These are phyloP conservation scores for Friedmanniomyces simplex DNA, from an alignment of 495 filamentous ascomycete genomes.

Conservation along the genomic window DNA sequence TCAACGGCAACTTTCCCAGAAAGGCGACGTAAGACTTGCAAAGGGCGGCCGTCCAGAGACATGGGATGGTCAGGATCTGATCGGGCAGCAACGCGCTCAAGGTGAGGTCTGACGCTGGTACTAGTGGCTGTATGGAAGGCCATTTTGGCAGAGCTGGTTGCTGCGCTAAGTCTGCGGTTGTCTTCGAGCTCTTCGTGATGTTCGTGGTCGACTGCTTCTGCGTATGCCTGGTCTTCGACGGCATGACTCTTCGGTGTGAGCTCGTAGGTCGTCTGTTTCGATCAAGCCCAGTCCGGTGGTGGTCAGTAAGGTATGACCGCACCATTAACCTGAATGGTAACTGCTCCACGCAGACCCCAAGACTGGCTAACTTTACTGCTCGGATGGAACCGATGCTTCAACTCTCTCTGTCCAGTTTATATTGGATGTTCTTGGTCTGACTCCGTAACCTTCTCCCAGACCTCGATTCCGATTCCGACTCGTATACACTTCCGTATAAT, in stretches of 20 bases:
- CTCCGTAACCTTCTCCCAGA: too few species aligned
- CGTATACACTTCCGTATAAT: too few species aligned
- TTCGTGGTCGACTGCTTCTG: background rate
- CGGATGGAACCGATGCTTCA: too few species aligned
- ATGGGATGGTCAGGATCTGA: slow-evolving; percentile 67
- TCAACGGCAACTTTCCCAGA: slow-evolving; percentile 60
- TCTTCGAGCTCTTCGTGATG: background rate
- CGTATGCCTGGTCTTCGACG: slow-evolving; percentile 16
- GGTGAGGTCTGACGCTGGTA: slow-evolving; percentile 56
- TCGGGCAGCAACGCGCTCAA: slow-evolving; percentile 46
- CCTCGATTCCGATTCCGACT: too few species aligned
- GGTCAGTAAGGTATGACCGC: too few species aligned
- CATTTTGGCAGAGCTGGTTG: slow-evolving; percentile 45
- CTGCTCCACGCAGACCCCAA: too few species aligned
- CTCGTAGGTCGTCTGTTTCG: background rate
- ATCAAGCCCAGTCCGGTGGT: too few species aligned
- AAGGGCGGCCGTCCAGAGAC: slow-evolving; percentile 67
- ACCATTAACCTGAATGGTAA: too few species aligned
- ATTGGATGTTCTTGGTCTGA: too few species aligned
- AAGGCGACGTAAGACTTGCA: slow-evolving; percentile 77
- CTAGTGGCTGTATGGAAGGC: slow-evolving; percentile 64
- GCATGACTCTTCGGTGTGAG: slow-evolving; percentile 5
- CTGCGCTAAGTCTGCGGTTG: background rate
- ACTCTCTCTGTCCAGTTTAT: too few species aligned
- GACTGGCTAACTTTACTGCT: too few species aligned